phyloP scores from a whole-genome alignment of 1,284 basidiomycete species.

The Phlebopus sp. region DNA sequence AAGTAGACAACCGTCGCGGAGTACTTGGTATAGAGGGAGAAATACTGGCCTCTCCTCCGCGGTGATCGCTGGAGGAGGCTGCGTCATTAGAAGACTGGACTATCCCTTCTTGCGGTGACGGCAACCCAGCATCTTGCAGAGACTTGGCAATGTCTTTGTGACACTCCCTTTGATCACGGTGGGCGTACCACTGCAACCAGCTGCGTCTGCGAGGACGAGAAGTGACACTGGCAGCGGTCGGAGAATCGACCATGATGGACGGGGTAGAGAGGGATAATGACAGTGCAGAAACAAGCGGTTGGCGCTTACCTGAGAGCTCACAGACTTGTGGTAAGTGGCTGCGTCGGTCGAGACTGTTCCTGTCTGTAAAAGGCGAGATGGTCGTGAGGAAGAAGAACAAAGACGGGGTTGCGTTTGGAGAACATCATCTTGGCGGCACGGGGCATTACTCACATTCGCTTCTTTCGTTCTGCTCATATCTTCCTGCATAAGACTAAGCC shows the following conservation, averaged over 20 bases:
- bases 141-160: slow-evolving; percentile 16
- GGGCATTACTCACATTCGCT: slow-evolving; percentile 25
- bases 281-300: slow-evolving; percentile 12
- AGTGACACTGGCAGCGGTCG: slow-evolving; percentile 1
- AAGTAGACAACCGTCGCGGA: slow-evolving; percentile 20
- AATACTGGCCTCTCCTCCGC: too few relatives aligned
- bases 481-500: slow-evolving; percentile 7
- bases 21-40: slow-evolving; percentile 19
- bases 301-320: slow-evolving; percentile 30
- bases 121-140: slow-evolving; percentile 15
- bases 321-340: slow-evolving; percentile 26
- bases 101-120: slow-evolving; percentile 15
- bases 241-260: slow-evolving; percentile 26
- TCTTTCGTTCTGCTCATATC: slow-evolving; percentile 27
- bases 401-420: slow-evolving; percentile 3
- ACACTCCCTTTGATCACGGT: slow-evolving; percentile 16
- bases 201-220: slow-evolving; percentile 21
- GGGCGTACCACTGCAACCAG: slow-evolving; percentile 26
- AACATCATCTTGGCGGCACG: slow-evolving; percentile 20
- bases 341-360: slow-evolving; percentile 20
- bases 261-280: too few relatives aligned
- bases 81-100: slow-evolving; percentile 3
- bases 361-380: slow-evolving; percentile 25
- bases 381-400: slow-evolving; percentile 10
- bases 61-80: not conserved